phyloP scores from a whole-genome alignment of 2,329 filamentous ascomycete genomes.

The Aspergillus ochraceus region DNA sequence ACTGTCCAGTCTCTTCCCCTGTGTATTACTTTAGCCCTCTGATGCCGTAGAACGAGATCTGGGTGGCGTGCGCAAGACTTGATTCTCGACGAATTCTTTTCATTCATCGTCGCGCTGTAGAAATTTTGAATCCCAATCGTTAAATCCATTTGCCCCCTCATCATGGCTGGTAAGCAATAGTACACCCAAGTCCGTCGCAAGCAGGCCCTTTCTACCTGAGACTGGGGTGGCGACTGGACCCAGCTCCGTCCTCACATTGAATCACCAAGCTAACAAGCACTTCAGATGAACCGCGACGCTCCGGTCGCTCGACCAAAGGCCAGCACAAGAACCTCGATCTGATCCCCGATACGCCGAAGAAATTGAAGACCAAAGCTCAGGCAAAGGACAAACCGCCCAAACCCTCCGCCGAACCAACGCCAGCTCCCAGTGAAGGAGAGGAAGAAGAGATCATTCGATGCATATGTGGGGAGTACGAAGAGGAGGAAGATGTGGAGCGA shows the following conservation, averaged over 20 bases:
- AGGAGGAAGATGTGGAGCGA: slow-evolving; percentile 81
- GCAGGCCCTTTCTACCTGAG: neutral
- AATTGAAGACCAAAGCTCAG: slow-evolving; percentile 49
- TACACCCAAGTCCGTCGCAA: slow-evolving; percentile 26
- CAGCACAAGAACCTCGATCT: slow-evolving; percentile 87
- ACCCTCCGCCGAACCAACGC: slow-evolving; percentile 47
- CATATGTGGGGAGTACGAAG: slow-evolving; percentile 84
- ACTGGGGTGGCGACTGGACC: slow-evolving; percentile 9
- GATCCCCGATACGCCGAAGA: slow-evolving; percentile 59
- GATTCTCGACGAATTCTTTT: slow-evolving; percentile 17
- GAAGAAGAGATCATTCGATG: slow-evolving; percentile 85
- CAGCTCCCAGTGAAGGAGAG: slow-evolving; percentile 50
- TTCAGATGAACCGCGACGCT: slow-evolving; percentile 82
- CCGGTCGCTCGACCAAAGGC: slow-evolving; percentile 93
- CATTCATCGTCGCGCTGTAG: slow-evolving; percentile 36
- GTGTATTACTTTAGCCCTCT: slow-evolving; percentile 43
- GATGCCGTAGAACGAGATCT: slow-evolving; percentile 43
- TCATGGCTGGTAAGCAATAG: slow-evolving; percentile 63
- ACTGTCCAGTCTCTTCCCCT: slow-evolving; percentile 33
- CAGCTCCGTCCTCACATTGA: slow-evolving; percentile 10
- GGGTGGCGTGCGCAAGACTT: slow-evolving; percentile 25
- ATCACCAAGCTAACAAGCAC: slow-evolving; percentile 31
- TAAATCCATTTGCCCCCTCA: slow-evolving; percentile 31
- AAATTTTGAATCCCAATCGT: slow-evolving; percentile 28
- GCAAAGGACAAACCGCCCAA: slow-evolving; percentile 48